These are phyloP conservation scores for Croton setiger DNA, from an alignment of 441 rosid genomes.

Conservation along the genomic window DNA sequence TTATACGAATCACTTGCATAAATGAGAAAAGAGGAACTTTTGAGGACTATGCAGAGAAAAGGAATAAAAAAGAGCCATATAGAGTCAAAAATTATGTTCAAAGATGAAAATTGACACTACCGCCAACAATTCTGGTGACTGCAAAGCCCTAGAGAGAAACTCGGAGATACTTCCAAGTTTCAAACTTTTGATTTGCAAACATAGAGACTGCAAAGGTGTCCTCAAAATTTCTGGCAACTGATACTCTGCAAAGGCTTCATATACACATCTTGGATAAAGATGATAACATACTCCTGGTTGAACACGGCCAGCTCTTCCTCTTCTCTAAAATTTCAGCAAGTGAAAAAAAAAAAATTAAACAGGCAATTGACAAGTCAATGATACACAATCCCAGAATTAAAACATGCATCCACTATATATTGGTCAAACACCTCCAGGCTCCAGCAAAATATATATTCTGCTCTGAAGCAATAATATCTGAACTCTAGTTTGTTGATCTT, in stretches of 20 bases:
- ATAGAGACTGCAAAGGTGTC: constrained; percentile 88
- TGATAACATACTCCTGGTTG: constrained; percentile 88
- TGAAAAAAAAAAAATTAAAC: background rate
- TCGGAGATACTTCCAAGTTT: constrained; percentile 78
- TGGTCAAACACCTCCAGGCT: background rate
- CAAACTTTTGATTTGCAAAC: constrained; percentile 88
- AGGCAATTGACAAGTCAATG: background rate
- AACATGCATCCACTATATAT: background rate
- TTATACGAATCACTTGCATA: background rate
- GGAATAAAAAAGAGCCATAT: background rate
- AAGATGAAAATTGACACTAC: constrained; percentile 35
- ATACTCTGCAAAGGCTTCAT: constrained; percentile 80
- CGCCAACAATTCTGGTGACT: constrained; percentile 82
- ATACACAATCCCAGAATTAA: background rate
- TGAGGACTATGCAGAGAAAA: background rate
- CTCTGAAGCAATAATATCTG: background rate
- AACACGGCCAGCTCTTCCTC: constrained; percentile 97
- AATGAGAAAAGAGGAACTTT: background rate
- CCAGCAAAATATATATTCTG: background rate
- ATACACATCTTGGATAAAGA: constrained; percentile 82
- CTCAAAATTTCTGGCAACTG: constrained; percentile 94
- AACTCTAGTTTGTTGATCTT: no score
- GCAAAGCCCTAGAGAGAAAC: constrained; percentile 81
- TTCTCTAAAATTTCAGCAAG: constrained; percentile 49
- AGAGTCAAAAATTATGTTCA: constrained; percentile 10